phyloP scores from a whole-genome alignment of 495 filamentous ascomycete genomes.

The Penicillium daleae region DNA sequence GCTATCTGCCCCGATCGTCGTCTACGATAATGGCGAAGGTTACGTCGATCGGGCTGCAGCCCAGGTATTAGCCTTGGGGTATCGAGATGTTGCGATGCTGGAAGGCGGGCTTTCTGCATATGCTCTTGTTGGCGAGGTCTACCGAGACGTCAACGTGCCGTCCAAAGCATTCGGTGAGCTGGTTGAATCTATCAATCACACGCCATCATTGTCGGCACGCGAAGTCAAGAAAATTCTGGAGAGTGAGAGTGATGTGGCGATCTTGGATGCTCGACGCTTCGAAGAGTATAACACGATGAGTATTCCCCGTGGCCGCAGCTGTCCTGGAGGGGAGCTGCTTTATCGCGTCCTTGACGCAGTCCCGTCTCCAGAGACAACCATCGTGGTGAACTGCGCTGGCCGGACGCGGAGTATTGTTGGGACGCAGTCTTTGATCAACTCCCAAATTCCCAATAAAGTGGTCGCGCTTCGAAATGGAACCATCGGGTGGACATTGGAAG shows the following conservation, averaged over 20 bases:
- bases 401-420: conserved; percentile 35
- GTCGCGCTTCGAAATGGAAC: conserved; percentile 34
- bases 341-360: conserved; percentile 33
- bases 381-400: conserved; percentile 34
- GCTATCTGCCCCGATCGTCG: conserved; percentile 20
- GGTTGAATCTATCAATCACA: conserved; percentile 34
- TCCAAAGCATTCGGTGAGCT: conserved; percentile 37
- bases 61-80: conserved; percentile 23
- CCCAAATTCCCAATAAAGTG: conserved; percentile 29
- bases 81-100: conserved; percentile 23
- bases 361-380: conserved; percentile 28
- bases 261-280: conserved; percentile 32
- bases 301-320: conserved; percentile 32
- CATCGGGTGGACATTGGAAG: conserved; percentile 35
- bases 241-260: conserved; percentile 19
- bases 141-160: conserved; percentile 35
- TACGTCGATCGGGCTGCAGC: conserved; percentile 23
- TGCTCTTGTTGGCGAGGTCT: conserved; percentile 27
- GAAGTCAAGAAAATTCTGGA: conserved; percentile 26
- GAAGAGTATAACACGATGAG: conserved; percentile 34
- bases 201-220: conserved; percentile 29
- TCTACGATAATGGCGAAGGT: conserved; percentile 30
- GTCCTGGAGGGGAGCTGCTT: conserved; percentile 31
- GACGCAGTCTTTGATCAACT: conserved; percentile 30
- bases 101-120: conserved; percentile 29